Conservation (phyloP, 164 flowering plant genomes). For the Aristolochia californica region DNA sequence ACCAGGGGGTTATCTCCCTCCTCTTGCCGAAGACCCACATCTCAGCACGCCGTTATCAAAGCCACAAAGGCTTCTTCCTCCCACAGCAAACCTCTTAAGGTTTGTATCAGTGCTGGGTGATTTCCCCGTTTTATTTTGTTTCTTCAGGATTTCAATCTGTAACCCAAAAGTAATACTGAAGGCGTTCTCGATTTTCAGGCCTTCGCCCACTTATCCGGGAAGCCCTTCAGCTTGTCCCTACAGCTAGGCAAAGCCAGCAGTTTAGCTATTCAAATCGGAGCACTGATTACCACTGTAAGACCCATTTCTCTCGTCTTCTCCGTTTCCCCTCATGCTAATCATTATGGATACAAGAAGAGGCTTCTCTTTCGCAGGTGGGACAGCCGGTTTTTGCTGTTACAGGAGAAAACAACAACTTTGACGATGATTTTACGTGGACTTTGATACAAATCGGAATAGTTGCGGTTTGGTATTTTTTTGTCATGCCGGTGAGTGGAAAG, state of each 20-base stretch:
- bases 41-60: slow-evolving; percentile 18
- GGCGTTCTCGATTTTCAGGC: slow-evolving; percentile 10
- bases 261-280: slow-evolving; percentile 46
- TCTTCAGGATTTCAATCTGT: background rate
- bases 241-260: slow-evolving; percentile 13
- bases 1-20: slow-evolving; percentile 35
- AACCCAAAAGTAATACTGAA: background rate
- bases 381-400: slow-evolving; percentile 71
- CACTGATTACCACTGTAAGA: slow-evolving; percentile 46
- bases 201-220: slow-evolving; percentile 1
- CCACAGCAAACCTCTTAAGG: slow-evolving; percentile 15
- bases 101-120: background rate
- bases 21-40: slow-evolving; percentile 9
- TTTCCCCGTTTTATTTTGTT: background rate
- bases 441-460: slow-evolving; percentile 38
- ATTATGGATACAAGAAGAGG: background rate
- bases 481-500: slow-evolving; percentile 53
- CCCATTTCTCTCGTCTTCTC: background rate
- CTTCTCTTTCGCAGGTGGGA: slow-evolving; percentile 30
- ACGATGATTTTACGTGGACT: slow-evolving; percentile 31
- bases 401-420: slow-evolving; percentile 48
- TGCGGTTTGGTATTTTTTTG: slow-evolving; percentile 50
- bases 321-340: background rate
- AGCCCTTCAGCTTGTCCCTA: slow-evolving; percentile 7
- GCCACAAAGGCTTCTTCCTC: slow-evolving; percentile 12